Conservation (phyloP, 768 basidiomycete genomes). For the Strobilomyces dryophilus region DNA sequence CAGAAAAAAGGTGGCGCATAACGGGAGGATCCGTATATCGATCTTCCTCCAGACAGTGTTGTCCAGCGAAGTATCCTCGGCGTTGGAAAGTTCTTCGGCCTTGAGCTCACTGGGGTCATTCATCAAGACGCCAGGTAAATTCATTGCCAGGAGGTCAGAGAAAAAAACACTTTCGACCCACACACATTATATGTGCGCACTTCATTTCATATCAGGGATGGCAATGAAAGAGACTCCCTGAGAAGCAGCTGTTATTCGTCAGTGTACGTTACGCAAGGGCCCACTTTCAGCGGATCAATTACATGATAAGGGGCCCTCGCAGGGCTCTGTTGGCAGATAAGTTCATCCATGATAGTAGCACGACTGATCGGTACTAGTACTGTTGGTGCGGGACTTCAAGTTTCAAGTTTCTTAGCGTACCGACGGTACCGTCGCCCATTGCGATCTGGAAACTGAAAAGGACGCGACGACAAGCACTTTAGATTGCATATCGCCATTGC, state of each 20-base stretch:
- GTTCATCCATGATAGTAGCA: neutral
- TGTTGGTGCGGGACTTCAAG: too few relatives aligned
- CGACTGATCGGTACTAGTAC: too few relatives aligned
- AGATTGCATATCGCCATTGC: neutral
- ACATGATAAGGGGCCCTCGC: neutral
- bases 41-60: conserved; percentile 45
- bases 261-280: neutral
- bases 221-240: neutral
- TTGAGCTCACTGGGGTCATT: conserved; percentile 1
- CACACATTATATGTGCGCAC: neutral
- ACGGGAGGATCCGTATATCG: conserved; percentile 44
- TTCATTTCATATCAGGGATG: neutral
- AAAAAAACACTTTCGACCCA: neutral
- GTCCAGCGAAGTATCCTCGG: conserved; percentile 27
- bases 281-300: neutral
- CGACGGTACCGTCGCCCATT: too few relatives aligned
- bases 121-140: neutral
- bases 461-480: too few relatives aligned
- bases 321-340: neutral
- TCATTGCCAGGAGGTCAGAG: neutral
- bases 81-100: conserved; percentile 4
- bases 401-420: too few relatives aligned
- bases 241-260: neutral
- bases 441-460: too few relatives aligned
- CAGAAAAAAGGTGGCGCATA: conserved; percentile 46